Base-by-base conservation (phyloP, 2,329 filamentous ascomycete species). In the Sporothrix mexicana region DNA sequence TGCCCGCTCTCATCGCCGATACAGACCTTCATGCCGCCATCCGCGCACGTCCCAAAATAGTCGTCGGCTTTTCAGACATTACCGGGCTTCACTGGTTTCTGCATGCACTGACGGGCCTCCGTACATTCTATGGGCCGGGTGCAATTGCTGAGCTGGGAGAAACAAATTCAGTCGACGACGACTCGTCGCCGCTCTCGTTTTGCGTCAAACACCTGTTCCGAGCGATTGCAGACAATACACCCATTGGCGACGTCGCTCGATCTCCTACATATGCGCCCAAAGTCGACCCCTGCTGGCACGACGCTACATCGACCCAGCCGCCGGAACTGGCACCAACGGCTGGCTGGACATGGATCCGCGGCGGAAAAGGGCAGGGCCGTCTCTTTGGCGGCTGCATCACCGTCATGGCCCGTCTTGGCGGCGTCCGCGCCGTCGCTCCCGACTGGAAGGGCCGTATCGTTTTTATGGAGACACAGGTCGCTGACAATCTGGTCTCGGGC, bases 371-470 rank as follows among this genome's bases (percentile, higher is more conserved):
- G 5, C 36, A 64, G 36, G 59, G 59, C 9, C 59, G 59, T 9
- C 59, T 64, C 59, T 64, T 64, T 43, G 36, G 59, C n/a, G 59
- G 59, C n/a, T 64, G 59, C n/a, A 13, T 64, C 3, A 64, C 59
- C 6, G 59, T 64, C 13, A 64, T 64, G 59, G 59, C n/a, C 4
- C 59, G 59, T 10, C 59, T 64, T 10, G 59, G 59, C 36, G 59
- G 59, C 3, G 59, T 64, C 3, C 36, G 4, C 12, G 59, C 59
- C 9, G 41, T 64, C 20, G n/a, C n/a, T 2, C 59, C 36, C 2
- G 59, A 64, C 36, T 64, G 59, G 59, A 43, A 20, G 36, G 59
- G 59, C n/a, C 59, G 59, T 36, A 64, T 64, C n/a, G 59, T 64
- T n/a, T 64, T 64, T 7, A 23, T 64, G 9, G 59, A 64, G n/a